Conservation (phyloP, 192 early-diverging fungal species). For the Coemansia sp. region DNA sequence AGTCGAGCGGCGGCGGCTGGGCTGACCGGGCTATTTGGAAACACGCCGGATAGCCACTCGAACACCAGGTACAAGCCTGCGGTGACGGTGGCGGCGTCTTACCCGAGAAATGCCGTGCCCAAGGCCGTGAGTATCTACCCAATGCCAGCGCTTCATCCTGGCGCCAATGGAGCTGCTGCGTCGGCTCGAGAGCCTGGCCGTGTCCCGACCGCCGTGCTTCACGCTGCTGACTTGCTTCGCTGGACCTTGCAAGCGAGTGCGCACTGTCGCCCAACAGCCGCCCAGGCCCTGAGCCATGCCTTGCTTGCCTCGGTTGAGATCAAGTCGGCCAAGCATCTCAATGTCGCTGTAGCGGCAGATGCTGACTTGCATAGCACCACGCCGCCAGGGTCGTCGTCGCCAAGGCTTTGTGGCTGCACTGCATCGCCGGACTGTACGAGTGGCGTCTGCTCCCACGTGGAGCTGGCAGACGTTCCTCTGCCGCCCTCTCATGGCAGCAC, state of each 20-base stretch:
- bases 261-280: slow-evolving; percentile 59
- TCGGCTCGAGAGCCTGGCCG: slow-evolving; percentile 17
- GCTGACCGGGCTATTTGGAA: neutral
- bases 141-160: neutral
- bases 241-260: slow-evolving; percentile 62
- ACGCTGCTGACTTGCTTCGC: slow-evolving; percentile 66
- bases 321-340: neutral
- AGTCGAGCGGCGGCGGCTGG: neutral
- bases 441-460: neutral
- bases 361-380: neutral
- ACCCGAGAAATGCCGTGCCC: slow-evolving; percentile 1
- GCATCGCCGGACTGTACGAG: neutral
- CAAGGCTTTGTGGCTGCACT: neutral
- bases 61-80: slow-evolving; percentile 18
- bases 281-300: slow-evolving; percentile 60
- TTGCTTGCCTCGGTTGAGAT: slow-evolving; percentile 50
- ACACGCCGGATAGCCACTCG: slow-evolving; percentile 13
- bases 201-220: slow-evolving; percentile 57
- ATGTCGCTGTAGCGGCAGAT: neutral
- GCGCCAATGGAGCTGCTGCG: neutral
- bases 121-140: neutral
- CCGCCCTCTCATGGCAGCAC: neutral
- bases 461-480: slow-evolving; percentile 1
- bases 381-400: neutral
- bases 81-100: neutral